phyloP scores from a whole-genome alignment of 352 stramenopile genomes.

The Pythium scleroteichum region DNA sequence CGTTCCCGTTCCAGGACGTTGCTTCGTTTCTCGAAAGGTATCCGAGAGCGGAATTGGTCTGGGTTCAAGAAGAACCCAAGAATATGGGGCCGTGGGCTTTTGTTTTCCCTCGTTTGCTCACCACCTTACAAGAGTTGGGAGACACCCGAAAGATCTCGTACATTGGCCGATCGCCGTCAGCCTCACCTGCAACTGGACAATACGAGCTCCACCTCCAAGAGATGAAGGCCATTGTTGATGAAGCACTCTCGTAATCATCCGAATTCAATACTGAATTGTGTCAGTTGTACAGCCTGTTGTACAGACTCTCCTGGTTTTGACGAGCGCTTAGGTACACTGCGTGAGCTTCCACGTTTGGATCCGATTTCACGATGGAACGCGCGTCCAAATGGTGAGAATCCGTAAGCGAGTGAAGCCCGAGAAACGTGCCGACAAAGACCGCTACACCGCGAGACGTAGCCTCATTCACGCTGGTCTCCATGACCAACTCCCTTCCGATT shows the following conservation, averaged over 20 bases:
- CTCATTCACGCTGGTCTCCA: conserved; percentile 65
- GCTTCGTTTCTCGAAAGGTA: conserved; percentile 91
- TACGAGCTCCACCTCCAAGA: conserved; percentile 93
- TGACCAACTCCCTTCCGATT: conserved; percentile 69
- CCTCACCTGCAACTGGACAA: conserved; percentile 96
- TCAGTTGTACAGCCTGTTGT: conserved; percentile 62
- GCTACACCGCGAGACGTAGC: conserved; percentile 86
- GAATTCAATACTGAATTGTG: neutral
- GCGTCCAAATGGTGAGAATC: conserved; percentile 37
- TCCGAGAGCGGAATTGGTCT: conserved; percentile 95
- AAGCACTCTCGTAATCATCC: conserved; percentile 51
- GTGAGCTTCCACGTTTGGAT: conserved; percentile 52
- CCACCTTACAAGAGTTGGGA: conserved; percentile 86
- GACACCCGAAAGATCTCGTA: conserved; percentile 81
- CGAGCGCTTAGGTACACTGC: conserved; percentile 61
- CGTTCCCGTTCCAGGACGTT: conserved; percentile 98
- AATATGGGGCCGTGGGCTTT: conserved; percentile 98
- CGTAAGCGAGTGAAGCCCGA: conserved; percentile 56
- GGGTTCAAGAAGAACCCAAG: conserved; percentile 98
- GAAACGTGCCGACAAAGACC: conserved; percentile 62
- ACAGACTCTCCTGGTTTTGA: conserved; percentile 70
- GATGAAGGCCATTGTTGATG: conserved; percentile 92
- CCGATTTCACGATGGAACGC: conserved; percentile 30
- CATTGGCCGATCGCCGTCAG: conserved; percentile 93
- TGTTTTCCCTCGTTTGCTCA: conserved; percentile 91